phyloP scores from a whole-genome alignment of 768 basidiomycete species.

The Mycena latifolia region DNA sequence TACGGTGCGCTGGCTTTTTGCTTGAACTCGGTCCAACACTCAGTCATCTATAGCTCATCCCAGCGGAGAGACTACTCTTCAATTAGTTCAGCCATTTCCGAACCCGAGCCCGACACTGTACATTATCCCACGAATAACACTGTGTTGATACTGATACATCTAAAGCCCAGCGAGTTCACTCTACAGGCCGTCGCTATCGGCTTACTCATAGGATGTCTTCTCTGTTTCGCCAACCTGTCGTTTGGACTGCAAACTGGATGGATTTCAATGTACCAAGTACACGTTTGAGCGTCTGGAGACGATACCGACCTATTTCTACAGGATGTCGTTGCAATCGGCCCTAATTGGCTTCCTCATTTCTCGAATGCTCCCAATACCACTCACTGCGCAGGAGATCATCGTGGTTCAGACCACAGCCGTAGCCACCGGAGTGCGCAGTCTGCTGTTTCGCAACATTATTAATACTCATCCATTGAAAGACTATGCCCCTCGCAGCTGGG shows the following conservation, averaged over 20 bases:
- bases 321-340: conserved; percentile 97
- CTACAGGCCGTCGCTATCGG: conserved; percentile 79
- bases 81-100: neutral
- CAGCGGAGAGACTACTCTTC: conserved; percentile 5
- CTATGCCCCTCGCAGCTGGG: conserved; percentile 86
- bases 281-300: conserved; percentile 7
- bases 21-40: neutral
- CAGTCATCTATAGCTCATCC: conserved; percentile 2
- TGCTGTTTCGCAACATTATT: neutral
- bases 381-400: conserved; percentile 93
- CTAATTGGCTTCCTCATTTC: conserved; percentile 93
- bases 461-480: conserved; percentile 34
- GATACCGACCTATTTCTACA: conserved; percentile 43
- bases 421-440: conserved; percentile 76
- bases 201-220: conserved; percentile 84
- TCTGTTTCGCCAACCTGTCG: conserved; percentile 94
- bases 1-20: neutral
- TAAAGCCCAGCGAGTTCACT: conserved; percentile 41
- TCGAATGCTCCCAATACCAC: conserved; percentile 74
- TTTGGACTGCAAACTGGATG: conserved; percentile 91
- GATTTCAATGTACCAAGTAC: conserved; percentile 79
- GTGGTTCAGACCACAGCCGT: conserved; percentile 97
- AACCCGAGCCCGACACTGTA: neutral
- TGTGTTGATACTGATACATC: neutral
- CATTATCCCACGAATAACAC: neutral